phyloP scores from a whole-genome alignment of 768 basidiomycete species.

The Tubosaeta sp. region DNA sequence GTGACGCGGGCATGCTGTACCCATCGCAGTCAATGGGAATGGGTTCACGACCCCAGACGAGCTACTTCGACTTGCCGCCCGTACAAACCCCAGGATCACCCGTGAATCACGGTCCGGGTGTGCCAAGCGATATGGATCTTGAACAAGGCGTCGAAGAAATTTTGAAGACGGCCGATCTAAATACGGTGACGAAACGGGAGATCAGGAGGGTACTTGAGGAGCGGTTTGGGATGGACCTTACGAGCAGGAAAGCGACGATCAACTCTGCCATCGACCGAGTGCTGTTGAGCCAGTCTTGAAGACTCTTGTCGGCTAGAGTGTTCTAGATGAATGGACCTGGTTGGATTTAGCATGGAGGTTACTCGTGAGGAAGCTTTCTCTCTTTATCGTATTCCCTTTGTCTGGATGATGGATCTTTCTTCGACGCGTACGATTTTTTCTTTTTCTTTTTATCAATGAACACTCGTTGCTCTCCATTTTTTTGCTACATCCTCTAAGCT shows the following conservation, averaged over 20 bases:
- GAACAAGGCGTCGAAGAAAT: slow-evolving; percentile 71
- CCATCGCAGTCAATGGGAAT: slow-evolving; percentile 60
- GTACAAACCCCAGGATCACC: slow-evolving; percentile 48
- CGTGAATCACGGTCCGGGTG: slow-evolving; percentile 40
- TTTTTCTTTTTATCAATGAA: slow-evolving; percentile 5
- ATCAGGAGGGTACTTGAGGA: slow-evolving; percentile 82
- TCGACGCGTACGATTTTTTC: background rate
- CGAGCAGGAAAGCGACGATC: slow-evolving; percentile 64
- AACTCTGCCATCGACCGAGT: slow-evolving; percentile 75
- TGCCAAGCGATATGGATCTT: slow-evolving; percentile 67
- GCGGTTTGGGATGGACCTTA: slow-evolving; percentile 74
- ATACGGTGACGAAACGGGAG: slow-evolving; percentile 88
- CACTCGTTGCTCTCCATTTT: slow-evolving; percentile 8
- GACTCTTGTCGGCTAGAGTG: background rate
- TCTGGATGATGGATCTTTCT: background rate
- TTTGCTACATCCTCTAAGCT: background rate
- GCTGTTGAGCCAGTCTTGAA: slow-evolving; percentile 47
- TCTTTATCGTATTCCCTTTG: slow-evolving; percentile 1
- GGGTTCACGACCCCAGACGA: slow-evolving; percentile 68
- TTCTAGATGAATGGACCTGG: slow-evolving; percentile 13
- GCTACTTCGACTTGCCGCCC: slow-evolving; percentile 66
- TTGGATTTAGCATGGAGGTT: slow-evolving; percentile 20
- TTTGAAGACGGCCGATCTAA: slow-evolving; percentile 75
- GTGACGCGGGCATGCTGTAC: slow-evolving; percentile 39
- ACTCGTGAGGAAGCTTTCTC: slow-evolving; percentile 1